Evolutionary conservation across 371 early-diverging fungal genomes (phyloP).

Genomic region (Paraphysoderma sedebokerense): DNA sequence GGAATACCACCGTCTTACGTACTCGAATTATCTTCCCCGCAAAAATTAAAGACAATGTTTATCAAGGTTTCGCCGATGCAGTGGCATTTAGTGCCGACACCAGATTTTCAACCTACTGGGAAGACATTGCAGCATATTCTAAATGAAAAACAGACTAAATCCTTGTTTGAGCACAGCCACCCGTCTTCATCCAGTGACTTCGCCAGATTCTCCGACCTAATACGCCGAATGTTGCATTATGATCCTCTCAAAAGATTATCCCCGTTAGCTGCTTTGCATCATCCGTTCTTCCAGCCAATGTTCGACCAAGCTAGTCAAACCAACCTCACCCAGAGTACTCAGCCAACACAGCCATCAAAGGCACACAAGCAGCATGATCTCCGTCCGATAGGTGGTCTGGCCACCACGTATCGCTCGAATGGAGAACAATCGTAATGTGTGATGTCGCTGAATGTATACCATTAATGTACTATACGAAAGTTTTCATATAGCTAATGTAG

Average conservation of each 20-base stretch:
- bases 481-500: too few relatives aligned
- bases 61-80: not conserved
- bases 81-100: too few relatives aligned
- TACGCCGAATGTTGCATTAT: conserved; percentile 4
- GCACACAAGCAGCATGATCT: too few relatives aligned
- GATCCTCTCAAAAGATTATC: conserved; percentile 3
- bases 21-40: not conserved
- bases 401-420: too few relatives aligned
- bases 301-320: too few relatives aligned
- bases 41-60: not conserved
- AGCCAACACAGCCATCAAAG: too few relatives aligned
- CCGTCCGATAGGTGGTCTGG: too few relatives aligned
- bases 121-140: not conserved
- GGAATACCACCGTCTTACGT: conserved; percentile 8
- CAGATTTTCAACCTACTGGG: not conserved
- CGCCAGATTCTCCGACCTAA: conserved; percentile 1
- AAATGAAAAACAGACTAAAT: not conserved
- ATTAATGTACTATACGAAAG: too few relatives aligned
- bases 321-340: too few relatives aligned
- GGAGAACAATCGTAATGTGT: too few relatives aligned
- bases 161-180: not conserved
- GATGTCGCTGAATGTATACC: too few relatives aligned
- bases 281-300: conserved; percentile 5
- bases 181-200: not conserved
- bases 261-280: conserved; percentile 2